phyloP scores from a whole-genome alignment of 2,329 filamentous ascomycete species.

The Exophiala aquamarina region DNA sequence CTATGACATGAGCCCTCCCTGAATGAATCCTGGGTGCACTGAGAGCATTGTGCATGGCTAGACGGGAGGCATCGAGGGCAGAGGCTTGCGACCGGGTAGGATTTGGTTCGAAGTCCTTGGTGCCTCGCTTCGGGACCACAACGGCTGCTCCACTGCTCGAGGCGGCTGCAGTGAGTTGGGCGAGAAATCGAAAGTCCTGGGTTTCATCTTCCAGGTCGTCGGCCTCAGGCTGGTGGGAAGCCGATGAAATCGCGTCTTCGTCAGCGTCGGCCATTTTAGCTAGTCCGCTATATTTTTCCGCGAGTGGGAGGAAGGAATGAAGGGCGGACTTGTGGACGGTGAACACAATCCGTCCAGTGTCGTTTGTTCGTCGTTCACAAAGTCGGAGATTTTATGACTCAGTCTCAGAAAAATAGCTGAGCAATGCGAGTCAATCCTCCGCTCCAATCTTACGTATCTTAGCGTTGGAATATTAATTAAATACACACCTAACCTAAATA shows the following conservation, averaged over 20 bases:
- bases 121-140: conserved; percentile 79
- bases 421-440: no score
- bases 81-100: conserved; percentile 78
- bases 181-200: conserved; percentile 80
- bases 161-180: conserved; percentile 49
- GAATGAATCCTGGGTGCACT: conserved; percentile 72
- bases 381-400: no score
- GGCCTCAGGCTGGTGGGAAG: conserved; percentile 41
- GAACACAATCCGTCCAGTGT: neutral
- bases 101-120: conserved; percentile 96
- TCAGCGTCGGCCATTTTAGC: conserved; percentile 45
- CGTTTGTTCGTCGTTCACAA: neutral
- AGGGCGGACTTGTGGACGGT: neutral
- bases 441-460: no score
- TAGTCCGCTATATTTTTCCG: neutral
- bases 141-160: conserved; percentile 34
- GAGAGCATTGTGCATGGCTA: conserved; percentile 86
- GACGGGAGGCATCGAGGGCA: conserved; percentile 75
- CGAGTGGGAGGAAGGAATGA: neutral
- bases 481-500: no score
- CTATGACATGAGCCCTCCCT: conserved; percentile 65
- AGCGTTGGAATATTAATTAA: no score
- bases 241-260: conserved; percentile 38
- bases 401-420: no score
- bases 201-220: conserved; percentile 73